Base-by-base conservation (phyloP, 2,329 filamentous ascomycete species). In the Phyllosticta capitalensis region DNA sequence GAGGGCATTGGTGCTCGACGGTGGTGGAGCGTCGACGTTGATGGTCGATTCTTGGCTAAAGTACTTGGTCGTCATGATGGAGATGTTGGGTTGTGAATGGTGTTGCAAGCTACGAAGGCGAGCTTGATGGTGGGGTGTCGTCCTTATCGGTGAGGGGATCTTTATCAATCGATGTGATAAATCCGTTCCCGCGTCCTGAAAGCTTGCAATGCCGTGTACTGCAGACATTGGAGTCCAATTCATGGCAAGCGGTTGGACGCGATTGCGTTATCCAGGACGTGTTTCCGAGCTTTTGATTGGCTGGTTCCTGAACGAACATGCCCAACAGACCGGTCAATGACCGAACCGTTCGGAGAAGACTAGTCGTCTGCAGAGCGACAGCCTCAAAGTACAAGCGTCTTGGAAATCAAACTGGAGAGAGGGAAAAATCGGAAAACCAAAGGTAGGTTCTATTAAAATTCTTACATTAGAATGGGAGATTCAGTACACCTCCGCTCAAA, bases 11-110 rank as follows among this genome's bases (percentile, higher is more conserved):
- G 63, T 61, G 19, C 60, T 55, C 48, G 62, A 63, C 10, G 67
- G 57, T 24, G 66, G 65, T 2, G 61, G 48, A 14, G 67, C 68
- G 33, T 64, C 61, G 9, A 60, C 45, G 22, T 66, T 67, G 30
- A 68, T 64, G 17, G 59, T 64, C 58, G 69, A 61, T 17, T 64
- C 61, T n/a, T 65, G 54, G 50, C 61, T 28, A 57, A 69, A 68
- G 59, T 65, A 67, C 49, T 68, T 61, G 19, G 63, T 68, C 52
- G 56, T 7, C 56, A 59, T 59, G 14, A 12, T 54, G 30, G 22
- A 52, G 20, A 6, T 17, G 38, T n/a, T 45, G 30, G 30, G 1
- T 9, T 12, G 30, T 19, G 24, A 26, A 26, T 45, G 17, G 17
- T 45, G 38, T 45, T 45, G 38, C n/a, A 45, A 14, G n/a, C n/a